Percentiles rank a stretch among this genome's conserved stretches.
These are phyloP conservation scores for Arabidopsis thaliana DNA, from an alignment of 345 rosid genomes.

Conservation along the genomic window DNA sequence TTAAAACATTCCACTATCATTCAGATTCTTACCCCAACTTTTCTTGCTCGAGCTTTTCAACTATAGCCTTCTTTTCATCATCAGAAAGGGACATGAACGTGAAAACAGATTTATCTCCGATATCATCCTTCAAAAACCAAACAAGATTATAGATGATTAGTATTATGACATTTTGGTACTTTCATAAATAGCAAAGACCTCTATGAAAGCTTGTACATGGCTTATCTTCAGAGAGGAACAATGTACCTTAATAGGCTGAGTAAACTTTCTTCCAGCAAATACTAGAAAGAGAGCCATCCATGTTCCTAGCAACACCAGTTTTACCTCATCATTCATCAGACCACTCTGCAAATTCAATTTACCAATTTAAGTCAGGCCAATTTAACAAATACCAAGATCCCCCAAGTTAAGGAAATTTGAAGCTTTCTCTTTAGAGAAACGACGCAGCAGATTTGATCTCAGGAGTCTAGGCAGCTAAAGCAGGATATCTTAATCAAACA, in stretches of 20 bases:
- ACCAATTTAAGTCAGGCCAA: background rate
- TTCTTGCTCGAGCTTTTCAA: constrained; percentile 68
- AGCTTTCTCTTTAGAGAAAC: background rate
- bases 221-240: background rate
- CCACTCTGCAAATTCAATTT: constrained; percentile 59
- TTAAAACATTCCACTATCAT: background rate
- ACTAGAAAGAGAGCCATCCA: constrained; percentile 83
- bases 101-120: constrained; percentile 95
- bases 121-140: constrained; percentile 72
- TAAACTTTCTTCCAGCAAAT: constrained; percentile 93
- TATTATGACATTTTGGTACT: constrained; percentile 14
- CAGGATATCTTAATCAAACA: constrained; percentile 17
- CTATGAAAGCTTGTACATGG: constrained; percentile 11
- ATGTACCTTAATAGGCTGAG: constrained; percentile 86
- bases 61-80: constrained; percentile 70
- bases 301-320: constrained; percentile 71
- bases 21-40: constrained; percentile 34
- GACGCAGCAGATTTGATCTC: constrained; percentile 13
- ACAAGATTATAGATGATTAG: constrained; percentile 16
- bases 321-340: constrained; percentile 74
- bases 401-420: background rate
- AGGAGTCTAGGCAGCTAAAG: constrained; percentile 12
- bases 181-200: background rate
- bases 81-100: constrained; percentile 77
- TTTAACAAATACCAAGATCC: background rate